Conservation (phyloP, 192 early-diverging fungal genomes). For the Rhizoclosmatium globosum region DNA sequence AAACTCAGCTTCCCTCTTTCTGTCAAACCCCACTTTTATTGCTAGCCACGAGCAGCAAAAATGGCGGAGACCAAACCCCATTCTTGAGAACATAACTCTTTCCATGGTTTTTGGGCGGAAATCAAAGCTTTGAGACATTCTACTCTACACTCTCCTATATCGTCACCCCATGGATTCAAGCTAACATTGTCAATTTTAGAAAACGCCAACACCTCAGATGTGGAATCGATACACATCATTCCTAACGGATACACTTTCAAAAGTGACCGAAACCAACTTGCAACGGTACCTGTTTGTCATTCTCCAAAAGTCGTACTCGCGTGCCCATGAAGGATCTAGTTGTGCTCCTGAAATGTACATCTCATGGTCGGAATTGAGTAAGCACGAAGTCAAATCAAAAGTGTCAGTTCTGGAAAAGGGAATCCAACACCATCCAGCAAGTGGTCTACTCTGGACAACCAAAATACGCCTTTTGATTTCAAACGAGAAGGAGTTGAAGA, state of each 20-base stretch:
- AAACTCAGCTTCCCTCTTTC: constrained; percentile 5
- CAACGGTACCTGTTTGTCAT: constrained; percentile 64
- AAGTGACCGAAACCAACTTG: constrained; percentile 63
- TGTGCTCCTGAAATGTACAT: constrained; percentile 64
- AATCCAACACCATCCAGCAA: constrained; percentile 45
- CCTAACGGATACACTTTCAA: constrained; percentile 54
- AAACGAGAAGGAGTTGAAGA: constrained; percentile 31
- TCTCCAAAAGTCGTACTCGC: constrained; percentile 60
- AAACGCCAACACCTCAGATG: constrained; percentile 56
- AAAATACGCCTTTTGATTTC: constrained; percentile 36
- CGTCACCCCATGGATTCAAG: background rate
- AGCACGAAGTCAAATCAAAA: constrained; percentile 37
- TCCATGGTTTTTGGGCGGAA: constrained; percentile 8
- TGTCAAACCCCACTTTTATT: constrained; percentile 1
- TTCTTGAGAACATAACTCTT: background rate
- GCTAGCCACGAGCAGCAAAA: too few relatives aligned
- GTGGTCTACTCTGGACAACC: constrained; percentile 52
- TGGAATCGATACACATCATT: constrained; percentile 73
- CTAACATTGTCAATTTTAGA: constrained; percentile 15
- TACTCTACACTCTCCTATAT: background rate
- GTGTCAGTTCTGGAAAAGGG: constrained; percentile 46
- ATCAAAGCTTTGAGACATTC: constrained; percentile 23
- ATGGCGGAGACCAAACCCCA: too few relatives aligned
- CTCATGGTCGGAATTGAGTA: constrained; percentile 56
- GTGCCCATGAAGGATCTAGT: constrained; percentile 49